Base-by-base conservation (phyloP, 192 early-diverging fungal species). In the Coemansia reversa region DNA sequence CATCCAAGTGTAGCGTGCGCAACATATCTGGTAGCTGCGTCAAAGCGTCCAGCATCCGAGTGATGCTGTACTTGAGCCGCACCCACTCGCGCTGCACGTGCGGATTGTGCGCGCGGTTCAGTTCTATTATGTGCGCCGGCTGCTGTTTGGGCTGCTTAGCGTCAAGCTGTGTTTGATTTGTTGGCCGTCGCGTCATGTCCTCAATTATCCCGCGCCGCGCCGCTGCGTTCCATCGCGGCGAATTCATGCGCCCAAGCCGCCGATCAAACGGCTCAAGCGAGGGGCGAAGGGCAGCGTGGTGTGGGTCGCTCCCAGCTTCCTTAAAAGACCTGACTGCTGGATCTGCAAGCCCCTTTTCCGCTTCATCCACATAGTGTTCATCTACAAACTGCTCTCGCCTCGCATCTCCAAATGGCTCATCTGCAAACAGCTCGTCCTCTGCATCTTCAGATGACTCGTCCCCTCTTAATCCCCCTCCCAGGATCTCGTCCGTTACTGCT, bases 11-110 rank as follows among this genome's bases (percentile, higher is more conserved):
- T 35, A 81, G 64, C 19, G 62, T 70, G 7, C 79, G 74, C 60
- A 81, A 59, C 79, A 81, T 81, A 23, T 76, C 73, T 0, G 79
- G 79, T 7, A 76, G 32, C 53, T 81, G 74, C 1, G 79, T 73
- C 28, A 81, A 66, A 23, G 74, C 79, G 30, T 81, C 74, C 30
- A 81, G 55, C 72, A 81, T 62, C 18, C 65, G 63, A 27, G 72
- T 65, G 27, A 81, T 69, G 32, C 70, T 65, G 60, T 76, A 59
- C 49, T 76, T 75, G 22, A 81, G 64, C 49, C 72, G 45, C 27
- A 66, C 62, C 79, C 79, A 81, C 52, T 76, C 74, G 11, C 52
- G 62, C 48, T 76, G 69, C 27, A 81, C 62, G 7, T 59, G 51
- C 29, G 79, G 79, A 25, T 72, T 67, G 57, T 81, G 79, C 14